These are phyloP conservation scores for Selenicereus undatus DNA, from an alignment of 148 eudicot genomes.

Conservation along the genomic window DNA sequence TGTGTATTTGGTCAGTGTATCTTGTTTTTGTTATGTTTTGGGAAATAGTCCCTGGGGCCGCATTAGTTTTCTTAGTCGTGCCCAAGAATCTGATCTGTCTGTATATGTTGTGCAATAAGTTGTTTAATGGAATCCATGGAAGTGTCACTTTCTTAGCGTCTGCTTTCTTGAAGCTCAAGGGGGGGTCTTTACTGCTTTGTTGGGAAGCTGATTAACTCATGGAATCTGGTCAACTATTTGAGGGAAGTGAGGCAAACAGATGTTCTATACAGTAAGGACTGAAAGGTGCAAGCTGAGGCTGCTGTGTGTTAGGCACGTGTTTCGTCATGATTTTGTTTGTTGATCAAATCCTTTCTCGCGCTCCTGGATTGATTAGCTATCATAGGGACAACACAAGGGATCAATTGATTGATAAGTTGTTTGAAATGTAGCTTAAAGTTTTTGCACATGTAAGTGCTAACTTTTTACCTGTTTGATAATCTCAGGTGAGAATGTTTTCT, in stretches of 20 bases:
- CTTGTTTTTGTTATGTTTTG: background rate
- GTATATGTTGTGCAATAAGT: background rate
- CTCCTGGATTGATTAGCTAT: background rate
- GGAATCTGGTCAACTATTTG: background rate
- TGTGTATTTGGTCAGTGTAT: too few species aligned
- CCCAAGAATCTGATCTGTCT: background rate
- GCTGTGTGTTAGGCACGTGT: background rate
- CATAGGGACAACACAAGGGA: background rate
- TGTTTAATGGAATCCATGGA: background rate
- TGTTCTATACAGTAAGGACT: background rate
- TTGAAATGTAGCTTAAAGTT: slow-evolving; percentile 8
- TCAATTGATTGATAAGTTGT: background rate
- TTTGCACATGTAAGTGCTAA: slow-evolving; percentile 8
- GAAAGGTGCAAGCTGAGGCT: background rate
- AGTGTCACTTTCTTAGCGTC: background rate
- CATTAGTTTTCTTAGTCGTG: background rate
- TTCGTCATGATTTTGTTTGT: background rate
- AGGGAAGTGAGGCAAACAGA: background rate
- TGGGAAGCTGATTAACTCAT: background rate
- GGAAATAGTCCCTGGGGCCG: background rate
- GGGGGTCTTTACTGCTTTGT: too few species aligned
- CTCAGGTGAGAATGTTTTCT: slow-evolving; percentile 83
- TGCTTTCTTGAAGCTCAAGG: too few species aligned
- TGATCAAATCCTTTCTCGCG: background rate
- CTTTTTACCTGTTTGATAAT: background rate